Base-by-base conservation (phyloP, 23 red algal species). In the Gracilaria gracilis region DNA sequence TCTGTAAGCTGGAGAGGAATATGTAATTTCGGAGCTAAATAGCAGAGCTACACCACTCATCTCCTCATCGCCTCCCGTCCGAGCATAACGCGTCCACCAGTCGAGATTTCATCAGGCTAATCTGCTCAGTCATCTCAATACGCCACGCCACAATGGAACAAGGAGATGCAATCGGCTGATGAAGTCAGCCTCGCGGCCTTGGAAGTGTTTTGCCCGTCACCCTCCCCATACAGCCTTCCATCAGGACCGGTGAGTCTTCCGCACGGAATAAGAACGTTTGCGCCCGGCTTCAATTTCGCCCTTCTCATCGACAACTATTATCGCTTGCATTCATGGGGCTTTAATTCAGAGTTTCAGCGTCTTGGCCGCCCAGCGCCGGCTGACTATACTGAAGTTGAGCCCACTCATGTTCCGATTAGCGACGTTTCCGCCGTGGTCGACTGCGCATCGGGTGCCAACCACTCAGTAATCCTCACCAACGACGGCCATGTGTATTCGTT, bases 391-490 rank as follows among this genome's bases (percentile, higher is more conserved):
- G 39, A 77, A 28, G 24, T 51, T 23, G 39, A 77, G 21, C 72
- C 72, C 42, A 50, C 72, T 16, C 20, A 24, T 31, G 72, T 77
- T 48, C 72, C 38, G 23, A 77, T 77, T 19, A 25, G 23, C 39
- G 39, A 25, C 17, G 27, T 17, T 24, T 50, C 72, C 16, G 39
- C 72, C 14, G 36, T 77, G 28, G 46, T 77, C 72, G 72, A 46
- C 46, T 77, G 72, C 39, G 39, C 72, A 6, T 77, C 72, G 38
- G 72, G 72, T 15, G 72, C 72, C 72, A 77, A 77, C 32, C 72
- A 77, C 21, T 77, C 72, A 2, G 34, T 77, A 1, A 34, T 77
- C 2, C 72, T 77, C 40, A 51, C 72, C 6, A 4, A 25, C 15
- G 39, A 50, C 9, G 72, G 72, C 17, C 38, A 8, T 19, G 72